phyloP scores from a whole-genome alignment of 768 basidiomycete species.

The Zangia roseola region DNA sequence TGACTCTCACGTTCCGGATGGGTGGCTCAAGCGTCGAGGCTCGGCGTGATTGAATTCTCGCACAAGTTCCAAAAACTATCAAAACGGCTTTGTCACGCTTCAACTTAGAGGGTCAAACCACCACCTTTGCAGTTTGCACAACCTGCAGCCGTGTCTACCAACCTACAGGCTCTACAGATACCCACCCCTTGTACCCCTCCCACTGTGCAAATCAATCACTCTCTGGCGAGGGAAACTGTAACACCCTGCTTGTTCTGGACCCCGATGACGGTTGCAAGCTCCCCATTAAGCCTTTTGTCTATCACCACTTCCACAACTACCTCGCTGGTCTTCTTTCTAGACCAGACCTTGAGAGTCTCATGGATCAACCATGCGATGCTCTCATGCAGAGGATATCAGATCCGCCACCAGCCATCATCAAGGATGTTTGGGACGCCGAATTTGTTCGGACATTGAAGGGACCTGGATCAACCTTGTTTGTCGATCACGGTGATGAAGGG shows the following conservation, averaged over 20 bases:
- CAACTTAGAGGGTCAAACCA: no score
- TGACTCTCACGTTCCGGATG: slow-evolving; percentile 3
- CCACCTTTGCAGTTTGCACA: no score
- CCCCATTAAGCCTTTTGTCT: slow-evolving; percentile 1
- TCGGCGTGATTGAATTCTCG: no score
- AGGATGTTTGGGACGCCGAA: slow-evolving; percentile 4
- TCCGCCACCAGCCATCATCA: neutral
- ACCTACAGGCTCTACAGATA: neutral
- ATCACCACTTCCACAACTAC: slow-evolving; percentile 6
- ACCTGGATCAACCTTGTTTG: slow-evolving; percentile 17
- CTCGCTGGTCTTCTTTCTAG: neutral
- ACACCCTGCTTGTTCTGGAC: neutral
- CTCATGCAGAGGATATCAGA: neutral
- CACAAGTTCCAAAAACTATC: no score
- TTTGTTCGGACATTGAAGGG: slow-evolving; percentile 1
- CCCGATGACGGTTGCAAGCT: neutral
- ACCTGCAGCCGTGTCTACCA: no score
- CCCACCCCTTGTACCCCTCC: slow-evolving; percentile 1
- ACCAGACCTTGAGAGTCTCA: slow-evolving; percentile 4
- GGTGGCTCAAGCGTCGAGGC: neutral
- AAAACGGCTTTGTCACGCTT: no score
- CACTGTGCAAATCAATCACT: slow-evolving; percentile 4
- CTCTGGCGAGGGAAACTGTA: neutral
- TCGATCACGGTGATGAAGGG: slow-evolving; percentile 9
- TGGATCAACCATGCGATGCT: slow-evolving; percentile 9